Evolutionary conservation across 1,284 basidiomycete genomes (phyloP), one percentile per base, ranked within the genome.

Genomic region (Puccinia horiana): DNA sequence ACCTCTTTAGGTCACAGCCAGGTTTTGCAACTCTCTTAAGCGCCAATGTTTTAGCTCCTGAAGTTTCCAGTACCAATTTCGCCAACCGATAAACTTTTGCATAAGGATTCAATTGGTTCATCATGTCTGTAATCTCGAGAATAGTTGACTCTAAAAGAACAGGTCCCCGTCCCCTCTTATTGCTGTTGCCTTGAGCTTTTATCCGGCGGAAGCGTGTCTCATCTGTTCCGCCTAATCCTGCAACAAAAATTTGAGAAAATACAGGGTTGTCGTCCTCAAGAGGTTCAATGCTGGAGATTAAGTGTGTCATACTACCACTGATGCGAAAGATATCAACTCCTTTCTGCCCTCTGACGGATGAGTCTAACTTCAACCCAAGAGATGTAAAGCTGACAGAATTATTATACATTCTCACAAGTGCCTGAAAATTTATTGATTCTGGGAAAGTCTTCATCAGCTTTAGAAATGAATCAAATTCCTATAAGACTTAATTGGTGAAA

Each of bases 71-170:
- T 8, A 42, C 9, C 8, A 26, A 40, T 9, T 18, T 18, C 5
- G 37, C 6, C 4, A 1, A 14, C 32, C 63, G 8, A 5, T 65
- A 47, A 18, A 47, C 18, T 23, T 20, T 16, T 2, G 47, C 58
- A 40, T 56, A 77, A 47, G 76, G 76, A 37, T 77, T 77, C n/a
- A 44, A 44, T 44, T 26, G 12, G n/a, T 77, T 26, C 42, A 77
- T 14, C 12, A 65, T 44, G 37, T 76, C 35, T 16, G 18, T 58
- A 20, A 18, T 37, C 3, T 6, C 8, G 0, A 76, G 1, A 2
- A 52, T n/a, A 1, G 20, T 20, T 18, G n/a, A 8, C 8, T 6
- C 58, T 6, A 63, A 18, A 12, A 63, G 20, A 8, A 8, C 8
- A 8, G 6, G 42, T 8, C 6, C 6, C 12, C 49, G 12, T 52